Percentiles rank a stretch among this genome's conserved stretches.
These are phyloP conservation scores for Acacia confusa DNA, from an alignment of 306 rosid species.

Conservation along the genomic window DNA sequence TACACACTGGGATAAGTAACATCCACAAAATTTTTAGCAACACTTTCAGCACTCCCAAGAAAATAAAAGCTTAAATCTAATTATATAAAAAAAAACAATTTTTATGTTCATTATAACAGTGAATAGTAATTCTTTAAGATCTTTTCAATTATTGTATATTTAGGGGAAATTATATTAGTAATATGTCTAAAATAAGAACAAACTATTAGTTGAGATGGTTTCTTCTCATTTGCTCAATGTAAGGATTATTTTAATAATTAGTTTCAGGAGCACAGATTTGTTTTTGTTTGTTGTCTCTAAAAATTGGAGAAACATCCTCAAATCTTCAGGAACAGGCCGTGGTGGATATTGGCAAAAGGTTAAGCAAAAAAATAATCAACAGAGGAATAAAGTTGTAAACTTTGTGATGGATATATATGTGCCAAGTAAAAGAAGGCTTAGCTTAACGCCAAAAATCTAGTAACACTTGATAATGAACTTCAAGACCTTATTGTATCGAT, in stretches of 20 bases:
- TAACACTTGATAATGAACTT: slow-evolving; percentile 7
- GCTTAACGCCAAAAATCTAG: background rate
- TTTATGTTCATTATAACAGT: background rate
- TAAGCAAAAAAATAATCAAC: background rate
- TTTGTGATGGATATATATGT: background rate
- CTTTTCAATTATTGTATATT: background rate
- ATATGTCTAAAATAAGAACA: background rate
- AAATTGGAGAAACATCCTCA: background rate
- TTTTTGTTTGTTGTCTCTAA: background rate
- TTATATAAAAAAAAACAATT: background rate
- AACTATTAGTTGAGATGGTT: background rate
- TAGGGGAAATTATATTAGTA: too few relatives aligned
- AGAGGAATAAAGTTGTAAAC: background rate
- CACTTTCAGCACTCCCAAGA: background rate
- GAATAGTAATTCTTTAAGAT: background rate
- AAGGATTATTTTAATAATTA: background rate
- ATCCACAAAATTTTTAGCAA: background rate
- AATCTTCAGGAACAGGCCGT: background rate
- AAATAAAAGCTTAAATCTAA: background rate
- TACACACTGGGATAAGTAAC: background rate
- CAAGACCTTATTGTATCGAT: slow-evolving; percentile 8
- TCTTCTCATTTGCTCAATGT: background rate
- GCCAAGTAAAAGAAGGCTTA: background rate
- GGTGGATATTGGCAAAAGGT: background rate
- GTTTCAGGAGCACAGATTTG: background rate